phyloP scores from a whole-genome alignment of 257 asterid species.

The Solanum ahanhuiri region DNA sequence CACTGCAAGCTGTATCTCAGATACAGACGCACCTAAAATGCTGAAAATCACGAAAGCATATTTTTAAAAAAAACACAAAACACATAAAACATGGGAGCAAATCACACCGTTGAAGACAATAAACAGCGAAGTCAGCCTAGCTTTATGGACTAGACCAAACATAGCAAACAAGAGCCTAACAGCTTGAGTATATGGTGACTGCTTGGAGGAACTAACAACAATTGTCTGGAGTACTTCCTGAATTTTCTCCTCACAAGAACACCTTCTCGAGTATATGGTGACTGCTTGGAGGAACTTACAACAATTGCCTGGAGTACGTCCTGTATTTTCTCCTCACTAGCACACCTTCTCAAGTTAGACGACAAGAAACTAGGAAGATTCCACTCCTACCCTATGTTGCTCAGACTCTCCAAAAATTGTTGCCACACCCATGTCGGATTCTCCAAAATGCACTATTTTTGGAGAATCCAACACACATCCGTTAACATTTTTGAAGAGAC shows the following conservation, averaged over 20 bases:
- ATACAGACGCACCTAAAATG: background rate
- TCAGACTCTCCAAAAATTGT: background rate
- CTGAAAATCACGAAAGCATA: background rate
- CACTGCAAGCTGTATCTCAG: background rate
- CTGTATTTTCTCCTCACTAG: too few relatives aligned
- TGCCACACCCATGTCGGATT: background rate
- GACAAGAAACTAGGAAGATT: background rate
- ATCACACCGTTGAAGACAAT: too few relatives aligned
- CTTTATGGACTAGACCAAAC: background rate
- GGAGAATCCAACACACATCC: background rate
- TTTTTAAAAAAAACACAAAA: too few relatives aligned
- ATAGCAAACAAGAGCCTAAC: background rate
- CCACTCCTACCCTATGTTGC: background rate
- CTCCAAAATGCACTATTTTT: background rate
- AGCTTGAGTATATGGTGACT: background rate
- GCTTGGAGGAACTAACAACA: background rate
- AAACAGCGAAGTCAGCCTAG: background rate
- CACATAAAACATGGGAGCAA: too few relatives aligned
- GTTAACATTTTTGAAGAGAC: background rate
- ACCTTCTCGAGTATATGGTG: background rate
- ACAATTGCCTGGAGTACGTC: too few relatives aligned
- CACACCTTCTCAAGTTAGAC: background rate
- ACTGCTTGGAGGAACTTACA: too few relatives aligned
- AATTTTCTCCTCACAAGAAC: background rate
- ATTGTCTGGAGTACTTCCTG: background rate